phyloP scores from a whole-genome alignment of 2,329 filamentous ascomycete genomes.

The Aspergillus ustus region DNA sequence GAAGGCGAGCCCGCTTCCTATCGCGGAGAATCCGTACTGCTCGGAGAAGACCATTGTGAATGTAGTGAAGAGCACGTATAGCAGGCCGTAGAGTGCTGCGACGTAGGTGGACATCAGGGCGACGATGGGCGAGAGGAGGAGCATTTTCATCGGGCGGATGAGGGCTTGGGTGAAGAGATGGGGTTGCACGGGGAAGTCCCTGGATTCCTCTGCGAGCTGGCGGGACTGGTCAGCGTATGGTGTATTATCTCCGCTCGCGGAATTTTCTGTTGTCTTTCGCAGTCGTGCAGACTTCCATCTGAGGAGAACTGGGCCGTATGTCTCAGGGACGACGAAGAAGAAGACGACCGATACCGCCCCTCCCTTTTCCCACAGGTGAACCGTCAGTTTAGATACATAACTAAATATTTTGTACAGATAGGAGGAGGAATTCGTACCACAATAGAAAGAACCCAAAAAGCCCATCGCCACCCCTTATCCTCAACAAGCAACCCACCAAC shows the following conservation, averaged over 20 bases:
- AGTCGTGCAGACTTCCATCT: slow-evolving; percentile 16
- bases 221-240: neutral
- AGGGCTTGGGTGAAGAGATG: neutral
- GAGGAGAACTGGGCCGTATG: slow-evolving; percentile 20
- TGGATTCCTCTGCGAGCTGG: neutral
- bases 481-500: slow-evolving; percentile 56
- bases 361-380: neutral
- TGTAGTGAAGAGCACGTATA: slow-evolving; percentile 3
- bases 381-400: neutral
- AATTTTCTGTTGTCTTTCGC: slow-evolving; percentile 12
- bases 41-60: neutral
- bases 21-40: neutral
- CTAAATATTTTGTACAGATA: neutral
- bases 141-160: slow-evolving; percentile 7
- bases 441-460: slow-evolving; percentile 38
- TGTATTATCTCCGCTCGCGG: slow-evolving; percentile 18
- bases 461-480: slow-evolving; percentile 57
- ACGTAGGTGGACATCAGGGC: slow-evolving; percentile 62
- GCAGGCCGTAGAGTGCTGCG: slow-evolving; percentile 23
- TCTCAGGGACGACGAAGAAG: slow-evolving; percentile 22
- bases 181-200: neutral
- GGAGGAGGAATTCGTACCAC: neutral
- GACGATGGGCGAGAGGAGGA: slow-evolving; percentile 19
- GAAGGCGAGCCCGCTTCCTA: neutral
- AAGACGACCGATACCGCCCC: slow-evolving; percentile 7